Base-by-base conservation (phyloP, 768 basidiomycete species). In the Pholiota conissans region DNA sequence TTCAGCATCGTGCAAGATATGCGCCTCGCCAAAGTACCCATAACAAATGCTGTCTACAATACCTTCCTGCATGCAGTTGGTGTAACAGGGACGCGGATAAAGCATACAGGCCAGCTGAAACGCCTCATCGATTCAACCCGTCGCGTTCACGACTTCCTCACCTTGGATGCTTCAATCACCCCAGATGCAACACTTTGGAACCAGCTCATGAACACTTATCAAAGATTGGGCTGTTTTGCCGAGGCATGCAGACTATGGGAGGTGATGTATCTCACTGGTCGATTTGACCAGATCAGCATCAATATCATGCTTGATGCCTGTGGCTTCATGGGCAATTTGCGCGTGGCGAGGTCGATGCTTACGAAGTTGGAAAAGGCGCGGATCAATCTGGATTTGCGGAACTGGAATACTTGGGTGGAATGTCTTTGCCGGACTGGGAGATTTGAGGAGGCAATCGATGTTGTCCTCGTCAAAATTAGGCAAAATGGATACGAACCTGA, bases 251-350 rank as follows among this genome's bases (percentile, higher is more conserved):
- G 86, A 32, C 79, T 96, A 2, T 98, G 94, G 93, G 86, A 93
- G 66, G 77, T 78, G 67, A 79, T 92, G 70, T 82, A 81, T 65
- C 64, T 84, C 40, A 74, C 83, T n/a, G 78, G 81, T 16, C 76
- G 73, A 47, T 86, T 81, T 64, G 81, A 87, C 69, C 73, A 84
- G 52, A 71, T 79, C 55, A 89, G 84, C 58, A 81, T 98, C 50
- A 90, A 84, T 72, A 90, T 95, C 74, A 86, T 95, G 60, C 70
- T 96, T 28, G 94, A 95, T 66, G 86, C 90, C 1, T 96, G 93
- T 62, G 91, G 88, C 1, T 84, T 77, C 61, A 79, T 85, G 7
- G 73, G 77, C 3, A 77, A 83, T 10, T 69, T 76, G 61, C 73
- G 72, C 20, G 72, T 81, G 16, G 91, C 86, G 0, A 74, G 73